A percentile compares a stretch with the other conserved stretches of the same genome.
phyloP scores from a whole-genome alignment of 1,284 basidiomycete species.

The Cutaneotrichosporon sp. region DNA sequence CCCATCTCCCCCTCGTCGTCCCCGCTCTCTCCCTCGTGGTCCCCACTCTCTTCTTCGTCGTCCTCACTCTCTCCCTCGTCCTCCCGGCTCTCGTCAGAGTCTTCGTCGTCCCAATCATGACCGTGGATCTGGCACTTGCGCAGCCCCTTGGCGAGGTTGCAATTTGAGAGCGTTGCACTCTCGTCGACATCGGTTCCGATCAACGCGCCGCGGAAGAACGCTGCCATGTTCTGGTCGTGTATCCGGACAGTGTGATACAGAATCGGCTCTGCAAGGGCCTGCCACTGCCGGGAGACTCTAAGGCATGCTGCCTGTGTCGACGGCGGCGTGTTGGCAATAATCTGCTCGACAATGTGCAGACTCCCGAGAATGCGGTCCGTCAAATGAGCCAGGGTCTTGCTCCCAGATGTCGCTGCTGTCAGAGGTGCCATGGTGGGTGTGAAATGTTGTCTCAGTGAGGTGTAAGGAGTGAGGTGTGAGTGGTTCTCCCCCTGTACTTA shows the following conservation, averaged over 20 bases:
- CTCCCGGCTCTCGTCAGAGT: conserved; percentile 8
- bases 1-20: neutral
- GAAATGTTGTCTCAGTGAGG: too few species aligned
- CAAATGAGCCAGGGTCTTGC: too few species aligned
- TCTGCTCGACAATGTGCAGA: neutral
- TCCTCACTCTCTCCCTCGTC: conserved; percentile 9
- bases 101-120: conserved; percentile 18
- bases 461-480: too few species aligned
- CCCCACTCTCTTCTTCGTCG: conserved; percentile 17
- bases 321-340: neutral
- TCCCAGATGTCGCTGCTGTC: too few species aligned
- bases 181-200: neutral
- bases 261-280: neutral
- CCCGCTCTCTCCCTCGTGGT: conserved; percentile 23
- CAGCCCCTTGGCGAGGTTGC: neutral
- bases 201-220: neutral
- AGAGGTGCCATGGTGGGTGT: too few species aligned
- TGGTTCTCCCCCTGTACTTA: too few species aligned
- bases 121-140: neutral
- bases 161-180: neutral
- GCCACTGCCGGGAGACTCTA: neutral
- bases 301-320: neutral
- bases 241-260: neutral
- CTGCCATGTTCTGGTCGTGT: neutral
- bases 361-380: neutral